These are phyloP conservation scores for Halteria grandinella DNA, from an alignment of 73 alveolate species.

Conservation along the genomic window DNA sequence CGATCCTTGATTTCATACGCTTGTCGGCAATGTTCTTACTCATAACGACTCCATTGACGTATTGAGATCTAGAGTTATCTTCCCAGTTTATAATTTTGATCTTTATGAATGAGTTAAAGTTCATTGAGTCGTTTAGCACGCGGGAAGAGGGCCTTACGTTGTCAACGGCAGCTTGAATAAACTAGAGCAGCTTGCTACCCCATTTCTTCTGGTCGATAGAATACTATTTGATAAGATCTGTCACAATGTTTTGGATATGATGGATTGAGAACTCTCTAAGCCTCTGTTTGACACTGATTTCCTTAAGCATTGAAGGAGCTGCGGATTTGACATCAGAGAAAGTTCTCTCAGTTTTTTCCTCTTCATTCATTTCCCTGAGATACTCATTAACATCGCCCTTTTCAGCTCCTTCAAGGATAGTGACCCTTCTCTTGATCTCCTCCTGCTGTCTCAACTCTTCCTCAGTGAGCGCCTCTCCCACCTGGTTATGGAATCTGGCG, in stretches of 20 bases:
- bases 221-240: conserved; percentile 3
- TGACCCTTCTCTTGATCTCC: too few species aligned
- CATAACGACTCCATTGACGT: conserved; percentile 74
- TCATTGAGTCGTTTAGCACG: conserved; percentile 79
- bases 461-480: too few species aligned
- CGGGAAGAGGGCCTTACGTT: conserved; percentile 77
- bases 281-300: not conserved
- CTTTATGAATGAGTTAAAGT: conserved; percentile 79
- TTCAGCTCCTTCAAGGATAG: not conserved
- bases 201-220: conserved; percentile 31
- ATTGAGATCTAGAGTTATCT: conserved; percentile 55
- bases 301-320: not conserved
- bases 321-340: not conserved
- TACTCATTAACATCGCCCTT: not conserved
- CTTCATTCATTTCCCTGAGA: not conserved
- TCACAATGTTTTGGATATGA: conserved; percentile 27
- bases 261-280: conserved; percentile 21
- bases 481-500: too few species aligned
- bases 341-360: not conserved
- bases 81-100: conserved; percentile 65
- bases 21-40: conserved; percentile 76
- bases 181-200: conserved; percentile 43
- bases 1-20: conserved; percentile 71
- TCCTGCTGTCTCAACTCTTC: too few species aligned
- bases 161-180: conserved; percentile 59